Evolutionary conservation across 441 rosid genomes (phyloP), one percentile per base, ranked within the genome.

Genomic region (Bruguiera hainesii): DNA sequence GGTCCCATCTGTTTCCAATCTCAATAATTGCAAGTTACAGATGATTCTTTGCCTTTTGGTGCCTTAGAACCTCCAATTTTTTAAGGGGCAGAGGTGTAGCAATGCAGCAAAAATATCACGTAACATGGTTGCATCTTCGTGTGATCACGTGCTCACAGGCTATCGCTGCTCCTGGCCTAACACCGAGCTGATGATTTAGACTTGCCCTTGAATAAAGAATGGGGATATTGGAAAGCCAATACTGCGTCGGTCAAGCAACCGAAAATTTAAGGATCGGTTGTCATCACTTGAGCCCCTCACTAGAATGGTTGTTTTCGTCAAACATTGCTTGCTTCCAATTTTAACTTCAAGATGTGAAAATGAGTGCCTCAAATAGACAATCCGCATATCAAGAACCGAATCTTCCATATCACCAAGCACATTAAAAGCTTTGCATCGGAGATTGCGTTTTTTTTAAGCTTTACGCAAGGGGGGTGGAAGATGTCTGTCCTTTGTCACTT

Each of bases 371-470:
- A 2, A 42, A 35, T 8, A 35, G 42, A 61, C 73, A 20, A 53
- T 60, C 62, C 76, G 76, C 68, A 73, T 80, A 78, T 80, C 89
- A 68, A 85, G 81, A 74, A 81, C 70, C 82, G 87, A 87, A 84
- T 85, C 87, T 85, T 84, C 85, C 87, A 81, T 74, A 83, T 79
- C 84, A 78, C 77, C 84, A 76, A 60, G 77, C 71, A 79, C 86
- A 83, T 82, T 86, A 70, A 82, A 74, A 82, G 87, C 73, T 61
- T 52, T 73, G 81, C 86, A 76, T 87, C 63, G 91, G 70, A 71
- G 81, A 68, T 80, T 77, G 80, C 85, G 76, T 75, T 84, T 72
- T 80, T 76, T 80, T 61, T 73, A 75, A 42, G 48, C 48, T 76
- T 82, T 75, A 72, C 75, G 82, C 74, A 71, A 63, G 76, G 70